Conservation (phyloP, 2,329 filamentous ascomycete species). For the Thelonectria rubi region DNA sequence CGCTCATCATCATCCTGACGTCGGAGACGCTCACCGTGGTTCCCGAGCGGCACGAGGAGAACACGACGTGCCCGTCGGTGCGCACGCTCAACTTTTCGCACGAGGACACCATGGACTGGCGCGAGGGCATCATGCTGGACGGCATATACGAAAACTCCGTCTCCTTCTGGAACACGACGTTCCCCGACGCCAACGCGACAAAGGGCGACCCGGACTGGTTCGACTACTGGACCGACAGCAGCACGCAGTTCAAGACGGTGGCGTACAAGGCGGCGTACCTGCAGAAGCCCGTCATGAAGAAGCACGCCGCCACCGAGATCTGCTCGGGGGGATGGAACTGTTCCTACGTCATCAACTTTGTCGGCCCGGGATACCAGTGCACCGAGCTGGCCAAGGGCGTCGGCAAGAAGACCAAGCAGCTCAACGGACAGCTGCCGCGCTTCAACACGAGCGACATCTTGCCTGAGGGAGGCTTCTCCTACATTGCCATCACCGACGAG, state of each 20-base stretch:
- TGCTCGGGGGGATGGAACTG: constrained; percentile 41
- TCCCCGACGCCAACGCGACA: background rate
- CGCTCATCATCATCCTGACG: constrained; percentile 41
- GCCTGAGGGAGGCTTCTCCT: constrained; percentile 35
- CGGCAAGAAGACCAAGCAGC: constrained; percentile 24
- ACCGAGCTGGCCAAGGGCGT: constrained; percentile 28
- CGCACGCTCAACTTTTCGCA: constrained; percentile 41
- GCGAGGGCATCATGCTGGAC: constrained; percentile 17
- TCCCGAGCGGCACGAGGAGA: constrained; percentile 22
- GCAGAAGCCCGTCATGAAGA: constrained; percentile 32
- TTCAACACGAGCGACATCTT: constrained; percentile 34
- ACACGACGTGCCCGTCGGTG: constrained; percentile 32
- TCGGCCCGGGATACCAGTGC: constrained; percentile 38
- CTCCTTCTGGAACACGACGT: constrained; percentile 37
- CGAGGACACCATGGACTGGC: constrained; percentile 32
- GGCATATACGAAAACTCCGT: constrained; percentile 31
- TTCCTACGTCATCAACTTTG: constrained; percentile 35
- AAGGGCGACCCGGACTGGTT: constrained; percentile 29
- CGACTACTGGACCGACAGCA: constrained; percentile 36
- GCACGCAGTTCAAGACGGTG: constrained; percentile 32
- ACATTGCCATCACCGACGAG: constrained; percentile 30
- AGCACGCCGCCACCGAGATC: constrained; percentile 29
- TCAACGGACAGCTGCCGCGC: constrained; percentile 30
- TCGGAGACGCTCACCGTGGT: constrained; percentile 37
- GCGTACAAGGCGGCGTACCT: constrained; percentile 34